phyloP scores from a whole-genome alignment of 2,329 filamentous ascomycete genomes.

The Fusarium pseudoanthophilum region DNA sequence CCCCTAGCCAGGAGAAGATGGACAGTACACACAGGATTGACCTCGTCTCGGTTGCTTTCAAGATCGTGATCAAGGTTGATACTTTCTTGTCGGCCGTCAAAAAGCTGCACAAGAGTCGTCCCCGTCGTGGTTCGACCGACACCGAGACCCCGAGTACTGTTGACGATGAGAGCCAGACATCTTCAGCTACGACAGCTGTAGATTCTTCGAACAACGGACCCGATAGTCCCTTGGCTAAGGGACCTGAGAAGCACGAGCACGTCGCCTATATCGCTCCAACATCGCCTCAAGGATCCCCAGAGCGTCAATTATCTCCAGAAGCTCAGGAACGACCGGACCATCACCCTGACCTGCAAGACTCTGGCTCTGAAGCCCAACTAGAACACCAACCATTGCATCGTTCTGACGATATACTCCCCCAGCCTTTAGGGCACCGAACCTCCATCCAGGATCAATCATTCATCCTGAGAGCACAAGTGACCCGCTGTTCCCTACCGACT shows the following conservation, averaged over 20 bases:
- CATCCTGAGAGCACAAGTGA: accelerated
- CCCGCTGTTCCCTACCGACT: background rate
- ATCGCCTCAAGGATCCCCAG: background rate
- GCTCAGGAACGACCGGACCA: background rate
- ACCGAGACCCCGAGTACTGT: accelerated
- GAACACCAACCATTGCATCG: no score
- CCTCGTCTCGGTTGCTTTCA: background rate
- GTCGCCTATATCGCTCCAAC: background rate
- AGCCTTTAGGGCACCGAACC: accelerated
- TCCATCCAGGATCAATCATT: background rate
- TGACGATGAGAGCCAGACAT: background rate
- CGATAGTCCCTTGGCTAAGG: accelerated
- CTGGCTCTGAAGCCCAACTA: background rate
- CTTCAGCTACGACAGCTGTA: accelerated
- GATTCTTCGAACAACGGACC: background rate
- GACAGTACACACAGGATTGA: background rate
- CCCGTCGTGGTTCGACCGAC: background rate
- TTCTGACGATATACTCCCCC: background rate
- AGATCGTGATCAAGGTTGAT: background rate
- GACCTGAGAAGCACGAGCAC: accelerated
- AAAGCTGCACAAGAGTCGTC: background rate
- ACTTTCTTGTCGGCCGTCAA: background rate
- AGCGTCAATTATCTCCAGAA: background rate
- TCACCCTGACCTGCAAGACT: background rate
- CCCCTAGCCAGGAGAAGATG: background rate